Conservation (phyloP, 495 filamentous ascomycete genomes). For the Saxophila tyrrhenica region DNA sequence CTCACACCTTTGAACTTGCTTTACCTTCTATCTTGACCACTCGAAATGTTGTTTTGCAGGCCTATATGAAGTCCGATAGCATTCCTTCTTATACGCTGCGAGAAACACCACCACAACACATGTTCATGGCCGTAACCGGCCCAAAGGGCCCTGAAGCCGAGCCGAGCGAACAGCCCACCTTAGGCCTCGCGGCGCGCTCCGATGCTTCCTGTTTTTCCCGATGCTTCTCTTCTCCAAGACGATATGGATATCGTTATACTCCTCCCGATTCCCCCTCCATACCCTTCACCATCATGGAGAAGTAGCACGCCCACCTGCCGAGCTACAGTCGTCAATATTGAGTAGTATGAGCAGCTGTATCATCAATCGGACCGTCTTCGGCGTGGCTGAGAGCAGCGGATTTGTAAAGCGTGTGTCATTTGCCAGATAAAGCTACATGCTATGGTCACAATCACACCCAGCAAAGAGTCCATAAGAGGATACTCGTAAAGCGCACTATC, state of each 20-base stretch:
- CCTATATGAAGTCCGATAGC: too few species aligned
- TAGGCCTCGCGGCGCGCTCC: not conserved
- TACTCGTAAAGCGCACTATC: too few species aligned
- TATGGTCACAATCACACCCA: too few species aligned
- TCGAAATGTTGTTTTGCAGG: too few species aligned
- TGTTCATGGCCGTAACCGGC: not conserved
- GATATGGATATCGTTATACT: conserved; percentile 8
- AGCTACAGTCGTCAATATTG: not conserved
- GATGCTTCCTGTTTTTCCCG: not conserved
- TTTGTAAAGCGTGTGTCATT: not conserved
- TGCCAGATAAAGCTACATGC: not conserved
- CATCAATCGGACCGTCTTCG: not conserved
- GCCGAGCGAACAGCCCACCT: too few species aligned
- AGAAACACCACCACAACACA: too few species aligned
- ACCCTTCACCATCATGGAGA: too few species aligned
- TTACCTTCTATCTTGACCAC: too few species aligned
- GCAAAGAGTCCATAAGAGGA: not conserved
- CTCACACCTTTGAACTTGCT: too few species aligned
- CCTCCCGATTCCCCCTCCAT: too few species aligned
- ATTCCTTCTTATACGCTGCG: too few species aligned
- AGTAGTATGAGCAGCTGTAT: not conserved
- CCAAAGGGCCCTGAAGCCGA: not conserved
- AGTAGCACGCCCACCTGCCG: not conserved
- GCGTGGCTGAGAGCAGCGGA: not conserved
- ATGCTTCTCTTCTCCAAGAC: not conserved